Base-by-base conservation (phyloP, 768 basidiomycete species). In the Glaciozyma martinii region DNA sequence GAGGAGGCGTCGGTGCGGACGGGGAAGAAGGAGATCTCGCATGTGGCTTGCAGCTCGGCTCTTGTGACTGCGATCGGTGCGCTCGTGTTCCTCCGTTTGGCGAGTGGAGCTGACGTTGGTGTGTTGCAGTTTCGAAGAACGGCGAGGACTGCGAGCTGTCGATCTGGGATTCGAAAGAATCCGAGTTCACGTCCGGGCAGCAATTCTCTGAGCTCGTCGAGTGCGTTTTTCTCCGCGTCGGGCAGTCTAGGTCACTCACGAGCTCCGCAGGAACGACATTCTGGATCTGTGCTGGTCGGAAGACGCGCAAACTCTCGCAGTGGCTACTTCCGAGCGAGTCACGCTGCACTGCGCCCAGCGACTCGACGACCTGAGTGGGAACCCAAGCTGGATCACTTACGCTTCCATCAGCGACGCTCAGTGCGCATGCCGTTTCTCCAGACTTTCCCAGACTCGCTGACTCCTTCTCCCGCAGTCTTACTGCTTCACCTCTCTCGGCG, bases 151-250 rank as follows among this genome's bases (percentile, higher is more conserved):
- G 67, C 64, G 90, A 93, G 73, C 76, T 97, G 54, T 91, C 90
- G 0, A 90, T 98, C 23, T 98, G 94, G 94, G 91, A 97, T 76
- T 95, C 92, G 0, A 87, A 87, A 59, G 88, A 89, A 76, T 92
- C 89, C 23, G 89, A 94, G 76, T 97, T 97, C 76, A 85, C 90
- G 12, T 86, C 88, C 7, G 93, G 93, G 3, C 78, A 93, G 56
- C 93, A 95, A 76, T 87, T 86, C 74, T 80, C 81, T 49, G 79
- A 80, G 65, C 47, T 29, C 21, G n/a, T 66, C 16, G 43, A 55
- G 58, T 71, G 27, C 40, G 53, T 56, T 3, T n/a, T 19, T 18
- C 30, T 5, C 18, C 13, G 29, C 10, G 23, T 19, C 12, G 3
- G 1, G 13, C 32, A 10, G 1, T 25, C 23, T 9, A 10, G 1